Evolutionary conservation across 2,329 filamentous ascomycete genomes (phyloP), one percentile per base, ranked within the genome.

Genomic region (Calycina marina): DNA sequence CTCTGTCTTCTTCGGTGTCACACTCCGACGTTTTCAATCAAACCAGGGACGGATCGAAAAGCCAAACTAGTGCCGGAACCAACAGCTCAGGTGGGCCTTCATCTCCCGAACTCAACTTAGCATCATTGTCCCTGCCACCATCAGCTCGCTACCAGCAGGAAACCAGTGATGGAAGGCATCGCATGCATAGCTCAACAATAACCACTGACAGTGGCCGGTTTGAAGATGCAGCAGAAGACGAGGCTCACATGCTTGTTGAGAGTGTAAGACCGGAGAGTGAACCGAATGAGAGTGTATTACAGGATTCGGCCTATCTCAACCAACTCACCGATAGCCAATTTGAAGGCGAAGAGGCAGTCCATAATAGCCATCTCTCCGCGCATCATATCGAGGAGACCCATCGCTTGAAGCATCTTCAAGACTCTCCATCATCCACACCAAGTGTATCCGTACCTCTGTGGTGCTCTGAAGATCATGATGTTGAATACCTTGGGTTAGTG

Each of bases 1-100:
- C 70, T 2, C 57, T 70, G 42, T 64, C 65, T 4, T 77, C 73
- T 2, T 55, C 58, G 4, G 59, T 62, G 36, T 60, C 61, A 4
- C 57, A 56, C 30, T 70, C 68, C 5, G 44, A 49, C 29, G 52
- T 62, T 4, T 49, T 55, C 6, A 43, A 55, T 14, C 46, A 50
- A 17, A 53, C 43, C 24, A 49, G 45, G 12, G 41, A 41, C 13
- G 43, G 47, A 9, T 37, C 47, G 3, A 42, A 39, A 26, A 31
- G 41, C 46, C 48, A 11, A 38, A 43, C 33, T 38, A 52, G 18
- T 27, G 69, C 38, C 43, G 30, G 30, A 8, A 13, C 35, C 6
- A 34, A 26, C 25, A 14, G 30, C 14, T 39, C 31, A 30, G 40
- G 47, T 36, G 39, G 35, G 4, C 28, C 32, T 25, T 37, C 31